Evolutionary conservation across 2,329 filamentous ascomycete species (phyloP), one percentile per base, ranked within the genome.

Genomic region (Xylariomycetidae sp.): DNA sequence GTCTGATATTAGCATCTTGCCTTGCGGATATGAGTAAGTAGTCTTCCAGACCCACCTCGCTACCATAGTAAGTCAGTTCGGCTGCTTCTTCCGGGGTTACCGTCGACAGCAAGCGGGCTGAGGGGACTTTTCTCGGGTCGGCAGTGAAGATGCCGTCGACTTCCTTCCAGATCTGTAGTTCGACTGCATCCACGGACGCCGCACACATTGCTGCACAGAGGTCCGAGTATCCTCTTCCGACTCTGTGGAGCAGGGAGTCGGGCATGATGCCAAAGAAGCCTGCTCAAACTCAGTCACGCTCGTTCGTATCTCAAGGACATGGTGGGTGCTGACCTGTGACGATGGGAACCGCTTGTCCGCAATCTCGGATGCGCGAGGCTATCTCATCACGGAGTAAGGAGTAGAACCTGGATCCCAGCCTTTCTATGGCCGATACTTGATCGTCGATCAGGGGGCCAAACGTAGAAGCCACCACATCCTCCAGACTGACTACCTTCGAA

Each of bases 71-170:
- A 8, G 83, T 87, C 60, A 88, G 63, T 54, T 88, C 83, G 12
- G 83, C 82, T 7, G 84, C 84, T 58, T 89, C 83, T 27, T 80
- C 74, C 1, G 83, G 82, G 4, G 82, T 85, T 43, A 89, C 85
- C 9, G 75, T 74, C 19, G 77, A 61, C 10, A 89, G 65, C 6
- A 88, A 64, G 26, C 74, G 70, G 4, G 83, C 84, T 0, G 82
- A 86, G 3, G 82, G 81, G 19, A 95, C 87, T 63, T 93, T 94
- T 50, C 84, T 78, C 3, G 88, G 88, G 54, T 52, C 80, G 5
- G 80, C 79, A 2, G 79, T 84, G 55, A 84, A 84, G 49, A 83
- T 83, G 28, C 79, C 79, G 48, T 84, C 79, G 12, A 85, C 79
- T 53, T 85, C 80, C 58, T 84, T 84, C 79, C 80, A 83, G 39